A percentile compares a stretch with the other conserved stretches of the same genome.
phyloP scores from a whole-genome alignment of 2,329 filamentous ascomycete genomes.

The Pseudocercospora eumusae region DNA sequence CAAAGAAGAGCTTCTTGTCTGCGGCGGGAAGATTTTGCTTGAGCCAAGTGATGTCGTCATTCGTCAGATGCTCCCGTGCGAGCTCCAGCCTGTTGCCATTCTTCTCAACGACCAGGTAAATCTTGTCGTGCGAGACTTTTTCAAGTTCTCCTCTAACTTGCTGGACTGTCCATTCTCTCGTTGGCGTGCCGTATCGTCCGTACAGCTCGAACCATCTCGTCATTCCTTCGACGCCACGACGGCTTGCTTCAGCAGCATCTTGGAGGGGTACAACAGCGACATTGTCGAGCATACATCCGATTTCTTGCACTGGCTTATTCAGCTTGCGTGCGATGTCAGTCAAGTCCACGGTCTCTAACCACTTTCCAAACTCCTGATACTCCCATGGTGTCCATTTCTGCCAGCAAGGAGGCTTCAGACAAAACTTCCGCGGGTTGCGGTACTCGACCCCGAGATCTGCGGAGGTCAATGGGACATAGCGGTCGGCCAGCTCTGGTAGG shows the following conservation, averaged over 20 bases:
- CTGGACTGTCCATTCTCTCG: constrained; percentile 11
- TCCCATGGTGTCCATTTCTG: constrained; percentile 22
- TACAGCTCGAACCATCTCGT: constrained; percentile 13
- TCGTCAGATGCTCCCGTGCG: neutral
- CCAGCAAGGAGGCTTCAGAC: constrained; percentile 30
- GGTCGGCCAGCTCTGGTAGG: constrained; percentile 15
- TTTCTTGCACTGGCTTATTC: constrained; percentile 28
- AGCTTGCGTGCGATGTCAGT: constrained; percentile 20
- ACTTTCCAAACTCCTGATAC: constrained; percentile 24
- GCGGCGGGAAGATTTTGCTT: constrained; percentile 1
- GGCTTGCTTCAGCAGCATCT: constrained; percentile 21
- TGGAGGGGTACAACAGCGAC: constrained; percentile 26
- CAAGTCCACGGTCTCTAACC: constrained; percentile 24
- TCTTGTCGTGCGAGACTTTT: neutral
- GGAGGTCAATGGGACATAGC: constrained; percentile 13
- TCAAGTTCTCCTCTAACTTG: constrained; percentile 12
- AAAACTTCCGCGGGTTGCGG: constrained; percentile 26
- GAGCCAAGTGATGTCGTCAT: neutral
- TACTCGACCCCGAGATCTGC: constrained; percentile 14
- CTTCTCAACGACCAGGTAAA: neutral
- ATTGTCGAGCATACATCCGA: constrained; percentile 23
- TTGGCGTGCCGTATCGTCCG: constrained; percentile 11
- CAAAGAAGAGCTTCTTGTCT: neutral
- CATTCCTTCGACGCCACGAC: constrained; percentile 26
- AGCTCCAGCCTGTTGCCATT: constrained; percentile 6